These are phyloP conservation scores for Fraxinus velutina DNA, from an alignment of 305 asterid species.

Conservation along the genomic window DNA sequence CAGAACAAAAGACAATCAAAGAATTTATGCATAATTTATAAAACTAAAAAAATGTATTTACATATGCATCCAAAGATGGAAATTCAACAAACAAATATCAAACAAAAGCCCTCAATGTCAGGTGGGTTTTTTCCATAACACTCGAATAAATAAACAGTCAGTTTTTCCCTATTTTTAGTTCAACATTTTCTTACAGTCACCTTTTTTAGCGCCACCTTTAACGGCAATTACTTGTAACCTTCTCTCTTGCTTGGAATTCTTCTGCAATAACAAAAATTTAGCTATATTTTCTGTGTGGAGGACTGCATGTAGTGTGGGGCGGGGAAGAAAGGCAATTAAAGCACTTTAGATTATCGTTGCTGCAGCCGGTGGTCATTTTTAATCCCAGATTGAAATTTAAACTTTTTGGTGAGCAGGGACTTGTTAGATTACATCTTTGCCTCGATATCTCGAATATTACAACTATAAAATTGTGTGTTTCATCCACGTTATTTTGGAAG, in stretches of 20 bases:
- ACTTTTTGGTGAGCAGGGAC: neutral
- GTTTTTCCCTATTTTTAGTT: conserved; percentile 3
- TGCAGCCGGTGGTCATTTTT: neutral
- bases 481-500: too few relatives aligned
- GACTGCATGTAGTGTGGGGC: neutral
- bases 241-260: conserved; percentile 6
- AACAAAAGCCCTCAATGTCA: conserved; percentile 17
- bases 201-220: conserved; percentile 47
- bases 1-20: conserved; percentile 17
- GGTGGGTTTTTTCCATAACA: neutral
- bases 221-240: conserved; percentile 26
- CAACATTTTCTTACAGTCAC: conserved; percentile 10
- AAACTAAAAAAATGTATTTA: neutral
- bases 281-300: neutral
- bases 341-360: neutral
- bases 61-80: neutral
- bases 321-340: neutral
- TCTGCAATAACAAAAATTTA: neutral
- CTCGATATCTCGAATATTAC: neutral
- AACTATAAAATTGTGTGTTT: too few relatives aligned
- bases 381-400: neutral
- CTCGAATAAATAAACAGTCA: neutral
- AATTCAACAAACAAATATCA: neutral
- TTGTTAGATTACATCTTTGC: neutral
- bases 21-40: neutral